Evolutionary conservation across 192 early-diverging fungal genomes (phyloP), one percentile per base, ranked within the genome.

Genomic region (Podila verticillata): DNA sequence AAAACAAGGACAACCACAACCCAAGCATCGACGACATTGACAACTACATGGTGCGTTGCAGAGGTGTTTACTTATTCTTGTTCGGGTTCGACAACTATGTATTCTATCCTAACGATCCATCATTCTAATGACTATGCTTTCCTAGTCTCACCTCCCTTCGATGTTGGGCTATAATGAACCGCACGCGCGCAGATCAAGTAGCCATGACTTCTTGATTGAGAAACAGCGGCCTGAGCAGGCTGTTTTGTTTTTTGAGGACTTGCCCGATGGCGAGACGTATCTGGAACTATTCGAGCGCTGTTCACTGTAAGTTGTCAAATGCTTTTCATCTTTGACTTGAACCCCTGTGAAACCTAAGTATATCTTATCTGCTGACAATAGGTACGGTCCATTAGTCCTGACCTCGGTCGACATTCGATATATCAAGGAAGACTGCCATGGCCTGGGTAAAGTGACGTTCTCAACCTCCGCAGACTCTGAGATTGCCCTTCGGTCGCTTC

Each of bases 401-500:
- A 49, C 59, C 0, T 80, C 70, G 2, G 77, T 80, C 12, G 77
- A 80, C 19, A 72, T 80, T 61, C 77, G 77, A 3, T 68, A 80
- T 17, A 72, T 80, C 32, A 72, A 80, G 19, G 70, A 72, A 28
- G 60, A 68, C 10, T 80, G 77, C 57, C 65, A 24, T 35, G 69
- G 77, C 29, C 57, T 59, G 24, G 77, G 65, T 8, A 59, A 61
- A 32, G 77, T 80, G 49, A 72, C 64, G 8, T 80, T 80, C 56
- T 54, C 71, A 35, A 64, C 69, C 0, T 57, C 63, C 59, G 29
- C 26, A 6, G 77, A 80, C 28, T 61, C 77, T 4, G 61, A 68
- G 61, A 39, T 36, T 6, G 77, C 77, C 20, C 2, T 68, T 0
- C 3, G 24, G 0, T n/a, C 65, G 30, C 57, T 80, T 2, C 7